These are phyloP conservation scores for Testicularia cyperi DNA, from an alignment of 1,284 basidiomycete genomes.

Conservation along the genomic window DNA sequence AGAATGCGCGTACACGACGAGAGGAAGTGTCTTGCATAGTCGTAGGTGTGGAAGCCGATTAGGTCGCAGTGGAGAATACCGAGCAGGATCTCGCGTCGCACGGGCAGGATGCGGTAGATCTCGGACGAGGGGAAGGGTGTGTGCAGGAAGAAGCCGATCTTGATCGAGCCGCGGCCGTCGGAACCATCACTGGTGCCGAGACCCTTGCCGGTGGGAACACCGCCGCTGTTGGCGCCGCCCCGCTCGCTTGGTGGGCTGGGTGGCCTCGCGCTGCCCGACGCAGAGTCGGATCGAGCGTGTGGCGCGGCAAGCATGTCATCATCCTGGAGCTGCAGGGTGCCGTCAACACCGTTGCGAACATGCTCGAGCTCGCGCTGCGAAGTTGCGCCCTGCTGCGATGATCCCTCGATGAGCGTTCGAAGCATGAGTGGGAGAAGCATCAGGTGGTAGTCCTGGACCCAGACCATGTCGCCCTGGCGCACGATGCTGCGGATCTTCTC, in stretches of 20 bases:
- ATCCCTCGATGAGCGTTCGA: slow-evolving; percentile 75
- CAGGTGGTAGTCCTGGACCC: slow-evolving; percentile 72
- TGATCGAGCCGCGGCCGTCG: slow-evolving; percentile 49
- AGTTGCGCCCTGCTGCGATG: slow-evolving; percentile 61
- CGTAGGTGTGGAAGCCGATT: slow-evolving; percentile 89
- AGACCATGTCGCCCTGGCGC: slow-evolving; percentile 80
- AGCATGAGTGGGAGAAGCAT: slow-evolving; percentile 97
- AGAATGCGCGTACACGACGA: slow-evolving; percentile 97
- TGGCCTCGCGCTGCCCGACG: slow-evolving; percentile 1
- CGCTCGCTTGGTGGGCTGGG: slow-evolving; percentile 4
- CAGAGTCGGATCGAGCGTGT: slow-evolving; percentile 3
- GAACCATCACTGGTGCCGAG: slow-evolving; percentile 48
- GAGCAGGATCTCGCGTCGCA: slow-evolving; percentile 91
- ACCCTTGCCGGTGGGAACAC: slow-evolving; percentile 13
- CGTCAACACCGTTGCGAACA: slow-evolving; percentile 50
- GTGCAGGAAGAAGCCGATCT: slow-evolving; percentile 95
- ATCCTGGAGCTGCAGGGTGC: slow-evolving; percentile 45
- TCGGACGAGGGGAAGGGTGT: slow-evolving; percentile 98
- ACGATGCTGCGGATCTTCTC: slow-evolving; percentile 79
- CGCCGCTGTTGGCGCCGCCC: not conserved
- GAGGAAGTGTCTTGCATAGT: slow-evolving; percentile 98
- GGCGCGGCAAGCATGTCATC: slow-evolving; percentile 47
- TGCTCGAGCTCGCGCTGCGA: slow-evolving; percentile 53
- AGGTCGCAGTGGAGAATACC: slow-evolving; percentile 94
- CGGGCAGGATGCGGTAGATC: slow-evolving; percentile 88